phyloP scores from a whole-genome alignment of 768 basidiomycete genomes.

The Suillus clintonianus region DNA sequence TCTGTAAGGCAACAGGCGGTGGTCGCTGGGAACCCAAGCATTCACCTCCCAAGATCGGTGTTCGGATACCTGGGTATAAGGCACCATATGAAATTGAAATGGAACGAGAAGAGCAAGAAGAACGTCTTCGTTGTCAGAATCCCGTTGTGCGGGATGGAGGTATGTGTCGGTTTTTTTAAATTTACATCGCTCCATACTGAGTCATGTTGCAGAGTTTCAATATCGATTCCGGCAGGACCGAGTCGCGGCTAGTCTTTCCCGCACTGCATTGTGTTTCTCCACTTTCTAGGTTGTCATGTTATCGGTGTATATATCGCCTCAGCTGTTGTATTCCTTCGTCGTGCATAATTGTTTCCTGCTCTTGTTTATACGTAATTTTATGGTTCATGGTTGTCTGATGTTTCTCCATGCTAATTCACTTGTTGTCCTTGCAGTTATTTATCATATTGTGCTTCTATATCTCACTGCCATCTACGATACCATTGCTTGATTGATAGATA shows the following conservation, averaged over 20 bases:
- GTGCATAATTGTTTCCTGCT: slow-evolving; percentile 10
- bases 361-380: slow-evolving; percentile 11
- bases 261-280: slow-evolving; percentile 54
- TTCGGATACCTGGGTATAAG: slow-evolving; percentile 67
- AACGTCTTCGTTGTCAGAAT: slow-evolving; percentile 50
- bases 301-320: slow-evolving; percentile 1
- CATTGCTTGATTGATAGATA: slow-evolving; percentile 5
- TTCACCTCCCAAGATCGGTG: slow-evolving; percentile 38
- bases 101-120: slow-evolving; percentile 64
- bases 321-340: slow-evolving; percentile 9
- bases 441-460: slow-evolving; percentile 6
- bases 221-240: slow-evolving; percentile 58
- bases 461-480: slow-evolving; percentile 7
- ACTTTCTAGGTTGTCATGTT: slow-evolving; percentile 51
- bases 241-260: slow-evolving; percentile 44
- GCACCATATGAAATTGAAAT: slow-evolving; percentile 69
- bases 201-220: slow-evolving; percentile 51
- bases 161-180: slow-evolving; percentile 13
- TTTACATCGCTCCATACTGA: slow-evolving; percentile 7
- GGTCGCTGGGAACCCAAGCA: slow-evolving; percentile 80
- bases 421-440: slow-evolving; percentile 14
- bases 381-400: neutral
- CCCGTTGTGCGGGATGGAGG: slow-evolving; percentile 68
- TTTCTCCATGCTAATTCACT: slow-evolving; percentile 9
- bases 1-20: slow-evolving; percentile 80